Evolutionary conservation across 2,329 filamentous ascomycete genomes (phyloP).

Genomic region (Aspergillus oerlinghausenensis): DNA sequence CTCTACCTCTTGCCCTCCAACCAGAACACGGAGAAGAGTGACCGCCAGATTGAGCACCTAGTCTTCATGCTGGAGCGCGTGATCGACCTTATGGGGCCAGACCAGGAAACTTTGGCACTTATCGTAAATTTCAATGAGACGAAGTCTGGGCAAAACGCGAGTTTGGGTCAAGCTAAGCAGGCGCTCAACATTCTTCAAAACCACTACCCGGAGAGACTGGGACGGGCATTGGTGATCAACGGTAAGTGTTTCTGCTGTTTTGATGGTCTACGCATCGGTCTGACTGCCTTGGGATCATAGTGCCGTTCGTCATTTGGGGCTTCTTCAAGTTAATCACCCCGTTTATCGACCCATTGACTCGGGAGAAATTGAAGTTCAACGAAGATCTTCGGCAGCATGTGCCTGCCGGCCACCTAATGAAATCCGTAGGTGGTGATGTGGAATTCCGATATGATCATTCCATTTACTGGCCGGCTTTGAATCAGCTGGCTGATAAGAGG

Average conservation of each 20-base stretch:
- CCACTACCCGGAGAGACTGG: conserved; percentile 90
- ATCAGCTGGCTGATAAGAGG: conserved; percentile 63
- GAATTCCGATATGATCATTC: conserved; percentile 89
- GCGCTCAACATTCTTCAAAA: conserved; percentile 89
- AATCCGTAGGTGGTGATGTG: conserved; percentile 70
- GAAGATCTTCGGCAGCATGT: conserved; percentile 82
- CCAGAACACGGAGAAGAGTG: conserved; percentile 85
- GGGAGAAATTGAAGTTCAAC: conserved; percentile 96
- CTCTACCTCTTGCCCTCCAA: conserved; percentile 83
- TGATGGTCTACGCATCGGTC: conserved; percentile 2
- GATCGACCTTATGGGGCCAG: conserved; percentile 79
- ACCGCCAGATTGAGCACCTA: conserved; percentile 85
- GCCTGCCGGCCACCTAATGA: conserved; percentile 76
- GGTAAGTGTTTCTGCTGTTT: conserved; percentile 49
- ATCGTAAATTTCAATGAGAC: conserved; percentile 88
- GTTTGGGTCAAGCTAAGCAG: conserved; percentile 70
- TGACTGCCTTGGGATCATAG: conserved; percentile 39
- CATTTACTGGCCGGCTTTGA: conserved; percentile 83
- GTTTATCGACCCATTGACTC: conserved; percentile 92
- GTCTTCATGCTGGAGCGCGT: conserved; percentile 93
- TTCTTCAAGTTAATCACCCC: conserved; percentile 97
- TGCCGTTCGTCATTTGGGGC: conserved; percentile 83
- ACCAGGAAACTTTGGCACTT: conserved; percentile 80
- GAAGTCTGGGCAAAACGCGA: conserved; percentile 70
- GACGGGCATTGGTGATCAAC: conserved; percentile 83